Evolutionary conservation across 305 asterid genomes (phyloP), one percentile per base, ranked within the genome.

Genomic region (Fraxinus angustifolia): DNA sequence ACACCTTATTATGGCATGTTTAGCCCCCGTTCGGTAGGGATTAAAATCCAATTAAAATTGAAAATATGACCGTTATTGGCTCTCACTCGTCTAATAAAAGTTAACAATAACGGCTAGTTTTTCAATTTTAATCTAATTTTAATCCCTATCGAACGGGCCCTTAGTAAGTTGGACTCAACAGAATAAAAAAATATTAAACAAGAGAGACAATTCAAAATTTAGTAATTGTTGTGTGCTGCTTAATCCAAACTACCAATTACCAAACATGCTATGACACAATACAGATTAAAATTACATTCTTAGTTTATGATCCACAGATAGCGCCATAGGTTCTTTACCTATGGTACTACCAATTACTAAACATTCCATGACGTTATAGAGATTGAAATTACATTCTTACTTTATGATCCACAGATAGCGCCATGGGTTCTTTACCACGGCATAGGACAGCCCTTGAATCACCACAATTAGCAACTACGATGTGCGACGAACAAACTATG

Each of bases 381-480:
- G 14, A 73, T n/a, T 16, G 76, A 50, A 73, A 72, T 1, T 0
- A 11, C 8, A 65, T 19, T 75, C 85, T 85, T 88, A 96, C 99
- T 88, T 96, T 96, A 82, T 96, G 98, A 83, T 94, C 99, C 75
- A 88, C 90, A 0, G 98, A 96, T 28, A 96, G 90, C 2, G 99
- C 85, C 82, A 94, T 70, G 60, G 99, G 83, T 80, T 92, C 95
- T 84, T 91, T 94, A 71, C 98, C 98, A 62, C 98, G 99, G 86
- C 88, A 92, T 38, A 96, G 92, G 82, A 96, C 99, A 60, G 97
- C 99, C 90, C 98, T 90, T 26, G 99, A 96, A 86, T 96, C 99
- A 3, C 99, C 99, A 84, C 93, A 89, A 79, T 96, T 96, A 34
- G 97, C 91, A 80, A 93, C 99, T 45, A 96, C 88, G 75, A 96